Base-by-base conservation (phyloP, 495 filamentous ascomycete genomes). In the Aeminium ludgeri region DNA sequence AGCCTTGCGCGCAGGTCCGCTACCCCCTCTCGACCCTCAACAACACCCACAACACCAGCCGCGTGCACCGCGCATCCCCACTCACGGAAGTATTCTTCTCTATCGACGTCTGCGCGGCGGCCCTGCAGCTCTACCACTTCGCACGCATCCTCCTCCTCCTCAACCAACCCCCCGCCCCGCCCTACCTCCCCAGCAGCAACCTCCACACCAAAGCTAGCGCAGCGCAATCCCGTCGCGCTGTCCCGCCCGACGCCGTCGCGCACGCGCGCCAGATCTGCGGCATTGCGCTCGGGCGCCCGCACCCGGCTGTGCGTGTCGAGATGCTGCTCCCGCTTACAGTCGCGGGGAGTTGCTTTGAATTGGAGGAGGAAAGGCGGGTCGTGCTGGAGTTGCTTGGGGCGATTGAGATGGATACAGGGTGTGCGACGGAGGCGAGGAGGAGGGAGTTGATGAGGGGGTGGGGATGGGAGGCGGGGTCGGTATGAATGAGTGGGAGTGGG, bases 111-210 rank as follows among this genome's bases (percentile, higher is more conserved):
- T 76, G 70, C 55, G 68, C 66, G 0, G 72, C 73, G 1, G 67
- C 69, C 6, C 72, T 77, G 65, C 73, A 77, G 50, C 65, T 68
- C 41, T 79, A 76, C 50, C 73, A 79, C 51, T 74, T 79, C 67
- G 69, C 69, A 0, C 72, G 70, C 34, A 74, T 74, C 31, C 57
- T 76, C 28, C 59, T 79, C 12, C 61, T 75, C 4, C 65, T 75
- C 48, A 70, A 78, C 51, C 73, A 73, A 44, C 72, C 74, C 12
- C 65, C 69, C 25, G 66, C 70, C 30, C 33, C 33, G 16, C 8
- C 8, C 8, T 64, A 65, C 7, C 69, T 65, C 1, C 58, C 61
- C 41, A 65, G 66, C 8, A 69, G 65, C 1, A 60, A 60, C 40
- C 18, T 29, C 16, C 65, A 56, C 20, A 29, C 29, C 3, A 57